A percentile compares a stretch with the other conserved stretches of the same genome.
Conservation (phyloP, 352 stramenopile genomes). For the Chloridella minuta region DNA sequence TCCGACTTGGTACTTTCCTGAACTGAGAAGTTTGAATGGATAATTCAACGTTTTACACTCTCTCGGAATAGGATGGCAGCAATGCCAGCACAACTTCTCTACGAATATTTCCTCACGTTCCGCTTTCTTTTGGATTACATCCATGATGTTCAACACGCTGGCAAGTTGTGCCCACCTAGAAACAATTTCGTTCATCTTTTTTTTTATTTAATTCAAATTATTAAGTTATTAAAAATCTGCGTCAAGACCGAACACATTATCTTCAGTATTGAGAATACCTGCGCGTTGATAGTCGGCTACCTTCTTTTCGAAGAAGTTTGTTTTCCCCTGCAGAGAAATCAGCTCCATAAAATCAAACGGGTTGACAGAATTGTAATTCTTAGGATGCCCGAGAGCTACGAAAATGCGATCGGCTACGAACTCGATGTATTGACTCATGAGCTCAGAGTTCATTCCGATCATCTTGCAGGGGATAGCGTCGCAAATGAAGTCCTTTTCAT, state of each 20-base stretch:
- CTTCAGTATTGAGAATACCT: constrained; percentile 50
- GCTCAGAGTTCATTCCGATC: constrained; percentile 87
- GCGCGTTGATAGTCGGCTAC: constrained; percentile 93
- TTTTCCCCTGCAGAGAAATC: constrained; percentile 88
- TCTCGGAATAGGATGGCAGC: no score
- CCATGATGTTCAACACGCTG: no score
- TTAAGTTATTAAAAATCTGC: constrained; percentile 71
- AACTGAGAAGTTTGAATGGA: no score
- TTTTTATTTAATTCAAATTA: no score
- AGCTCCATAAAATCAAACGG: constrained; percentile 99
- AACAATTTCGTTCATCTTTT: no score
- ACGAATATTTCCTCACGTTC: no score
- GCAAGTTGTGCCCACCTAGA: no score
- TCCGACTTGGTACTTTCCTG: no score
- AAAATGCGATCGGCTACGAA: constrained; percentile 82
- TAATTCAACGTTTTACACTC: no score
- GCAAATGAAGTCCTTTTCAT: constrained; percentile 86
- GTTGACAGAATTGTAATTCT: constrained; percentile 64
- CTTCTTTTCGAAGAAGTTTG: constrained; percentile 88
- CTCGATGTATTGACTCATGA: constrained; percentile 98
- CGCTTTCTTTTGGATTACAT: no score
- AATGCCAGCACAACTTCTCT: no score
- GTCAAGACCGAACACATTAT: constrained; percentile 57
- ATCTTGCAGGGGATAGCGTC: constrained; percentile 82
- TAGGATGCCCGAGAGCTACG: constrained; percentile 46